Evolutionary conservation across 352 stramenopile genomes (phyloP).

Genomic region (Pythium phragmiticola): DNA sequence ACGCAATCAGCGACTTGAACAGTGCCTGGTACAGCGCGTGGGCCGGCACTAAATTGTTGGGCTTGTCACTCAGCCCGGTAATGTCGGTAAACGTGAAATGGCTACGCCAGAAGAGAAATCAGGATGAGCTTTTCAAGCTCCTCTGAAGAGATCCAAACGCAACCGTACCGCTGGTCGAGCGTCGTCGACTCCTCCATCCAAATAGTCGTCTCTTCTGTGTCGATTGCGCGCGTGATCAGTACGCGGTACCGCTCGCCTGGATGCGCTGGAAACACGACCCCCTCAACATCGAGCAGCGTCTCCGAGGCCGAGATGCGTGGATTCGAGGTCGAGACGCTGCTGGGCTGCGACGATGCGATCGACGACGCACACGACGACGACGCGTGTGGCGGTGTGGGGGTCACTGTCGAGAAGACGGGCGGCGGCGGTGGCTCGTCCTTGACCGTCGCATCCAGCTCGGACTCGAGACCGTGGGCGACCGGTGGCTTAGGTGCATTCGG

Average conservation of each 20-base stretch:
- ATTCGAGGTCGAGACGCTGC: not conserved
- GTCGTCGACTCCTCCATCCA: slow-evolving; percentile 9
- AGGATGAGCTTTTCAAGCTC: no score
- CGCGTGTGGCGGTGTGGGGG: not conserved
- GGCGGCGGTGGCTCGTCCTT: slow-evolving; percentile 1
- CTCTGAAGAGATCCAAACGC: not conserved
- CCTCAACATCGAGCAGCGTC: slow-evolving; percentile 2
- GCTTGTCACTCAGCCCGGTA: not conserved
- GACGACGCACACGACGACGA: slow-evolving; percentile 7
- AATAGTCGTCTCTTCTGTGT: slow-evolving; percentile 10
- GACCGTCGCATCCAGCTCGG: not conserved
- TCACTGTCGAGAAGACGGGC: not conserved
- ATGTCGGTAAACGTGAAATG: slow-evolving; percentile 13
- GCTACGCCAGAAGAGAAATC: not conserved
- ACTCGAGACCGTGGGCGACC: slow-evolving; percentile 1
- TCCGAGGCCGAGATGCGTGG: not conserved
- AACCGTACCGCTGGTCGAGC: slow-evolving; percentile 6
- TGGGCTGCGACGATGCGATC: slow-evolving; percentile 6
- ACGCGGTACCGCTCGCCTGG: slow-evolving; percentile 11
- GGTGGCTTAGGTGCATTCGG: not conserved
- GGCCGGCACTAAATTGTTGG: not conserved
- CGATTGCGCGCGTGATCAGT: not conserved
- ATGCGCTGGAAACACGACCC: slow-evolving; percentile 5
- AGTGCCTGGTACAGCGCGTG: not conserved
- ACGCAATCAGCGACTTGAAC: not conserved